Evolutionary conservation across 2,329 filamentous ascomycete species (phyloP).

Genomic region (Tolypocladium cylindrosporum): DNA sequence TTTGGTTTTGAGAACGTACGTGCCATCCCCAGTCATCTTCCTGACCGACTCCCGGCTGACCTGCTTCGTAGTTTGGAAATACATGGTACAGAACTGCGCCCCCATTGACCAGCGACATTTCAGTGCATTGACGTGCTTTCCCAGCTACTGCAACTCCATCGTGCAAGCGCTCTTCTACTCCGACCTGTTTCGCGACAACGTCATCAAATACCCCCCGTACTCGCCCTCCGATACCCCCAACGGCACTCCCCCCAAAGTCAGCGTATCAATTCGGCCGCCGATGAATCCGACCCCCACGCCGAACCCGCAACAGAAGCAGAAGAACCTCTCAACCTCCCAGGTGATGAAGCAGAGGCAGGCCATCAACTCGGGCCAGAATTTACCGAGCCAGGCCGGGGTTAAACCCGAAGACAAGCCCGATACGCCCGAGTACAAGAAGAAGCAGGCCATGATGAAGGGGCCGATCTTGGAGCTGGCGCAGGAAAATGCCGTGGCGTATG

Average conservation of each 20-base stretch:
- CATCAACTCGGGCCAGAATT: conserved; percentile 42
- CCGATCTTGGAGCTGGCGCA: conserved; percentile 78
- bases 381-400: conserved; percentile 41
- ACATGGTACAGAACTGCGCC: conserved; percentile 62
- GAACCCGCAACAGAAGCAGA: conserved; percentile 32
- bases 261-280: conserved; percentile 50
- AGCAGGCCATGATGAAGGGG: conserved; percentile 78
- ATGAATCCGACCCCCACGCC: conserved; percentile 35
- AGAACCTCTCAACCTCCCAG: conserved; percentile 44
- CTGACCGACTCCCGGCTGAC: background rate
- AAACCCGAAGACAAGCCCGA: conserved; percentile 88
- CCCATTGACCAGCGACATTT: conserved; percentile 1
- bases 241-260: conserved; percentile 42
- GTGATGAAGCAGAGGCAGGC: conserved; percentile 46
- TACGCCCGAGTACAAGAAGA: conserved; percentile 96
- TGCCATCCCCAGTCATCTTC: conserved; percentile 11
- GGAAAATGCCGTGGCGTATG: conserved; percentile 70
- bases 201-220: conserved; percentile 78
- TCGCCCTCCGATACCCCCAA: conserved; percentile 62
- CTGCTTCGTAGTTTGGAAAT: conserved; percentile 71
- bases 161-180: conserved; percentile 96
- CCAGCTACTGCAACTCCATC: conserved; percentile 96
- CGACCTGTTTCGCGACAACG: conserved; percentile 82
- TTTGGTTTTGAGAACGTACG: conserved; percentile 96
- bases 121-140: conserved; percentile 10